These are phyloP conservation scores for Dactylellina parvicollis DNA, from an alignment of 2,329 filamentous ascomycete species.

Conservation along the genomic window DNA sequence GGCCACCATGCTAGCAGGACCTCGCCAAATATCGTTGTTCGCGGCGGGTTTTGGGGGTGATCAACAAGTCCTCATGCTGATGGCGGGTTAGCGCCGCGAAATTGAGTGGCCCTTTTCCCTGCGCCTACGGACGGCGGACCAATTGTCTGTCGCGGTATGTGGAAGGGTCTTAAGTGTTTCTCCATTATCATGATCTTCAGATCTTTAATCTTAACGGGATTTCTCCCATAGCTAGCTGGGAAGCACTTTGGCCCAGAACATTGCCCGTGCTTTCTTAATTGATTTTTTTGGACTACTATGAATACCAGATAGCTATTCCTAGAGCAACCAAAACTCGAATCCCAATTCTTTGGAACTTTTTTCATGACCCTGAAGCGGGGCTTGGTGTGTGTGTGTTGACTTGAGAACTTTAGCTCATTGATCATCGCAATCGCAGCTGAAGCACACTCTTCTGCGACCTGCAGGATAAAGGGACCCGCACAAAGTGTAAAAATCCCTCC, in stretches of 20 bases:
- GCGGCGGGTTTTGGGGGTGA: conserved; percentile 30
- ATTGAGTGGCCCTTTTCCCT: conserved; percentile 47
- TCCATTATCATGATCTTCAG: conserved; percentile 34
- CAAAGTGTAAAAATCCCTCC: neutral
- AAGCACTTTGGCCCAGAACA: too few species aligned
- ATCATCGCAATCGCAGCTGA: too few species aligned
- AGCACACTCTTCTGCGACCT: neutral
- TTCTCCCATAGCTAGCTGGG: neutral
- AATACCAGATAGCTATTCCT: too few species aligned
- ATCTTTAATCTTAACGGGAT: conserved; percentile 14
- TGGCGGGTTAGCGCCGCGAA: conserved; percentile 42
- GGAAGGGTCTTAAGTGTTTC: neutral
- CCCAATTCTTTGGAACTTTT: too few species aligned
- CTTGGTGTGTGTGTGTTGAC: too few species aligned
- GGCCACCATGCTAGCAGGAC: conserved; percentile 14
- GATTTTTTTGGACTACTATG: too few species aligned
- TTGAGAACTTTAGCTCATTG: too few species aligned
- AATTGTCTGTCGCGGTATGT: conserved; percentile 31
- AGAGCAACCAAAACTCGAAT: too few species aligned
- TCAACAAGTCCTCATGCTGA: conserved; percentile 36
- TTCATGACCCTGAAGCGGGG: too few species aligned
- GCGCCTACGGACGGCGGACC: conserved; percentile 36
- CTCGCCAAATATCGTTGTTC: conserved; percentile 21
- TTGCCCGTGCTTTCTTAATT: too few species aligned
- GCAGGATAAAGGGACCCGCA: neutral